Conservation (phyloP, 768 basidiomycete species). For the Kwoniella dejecticola region DNA sequence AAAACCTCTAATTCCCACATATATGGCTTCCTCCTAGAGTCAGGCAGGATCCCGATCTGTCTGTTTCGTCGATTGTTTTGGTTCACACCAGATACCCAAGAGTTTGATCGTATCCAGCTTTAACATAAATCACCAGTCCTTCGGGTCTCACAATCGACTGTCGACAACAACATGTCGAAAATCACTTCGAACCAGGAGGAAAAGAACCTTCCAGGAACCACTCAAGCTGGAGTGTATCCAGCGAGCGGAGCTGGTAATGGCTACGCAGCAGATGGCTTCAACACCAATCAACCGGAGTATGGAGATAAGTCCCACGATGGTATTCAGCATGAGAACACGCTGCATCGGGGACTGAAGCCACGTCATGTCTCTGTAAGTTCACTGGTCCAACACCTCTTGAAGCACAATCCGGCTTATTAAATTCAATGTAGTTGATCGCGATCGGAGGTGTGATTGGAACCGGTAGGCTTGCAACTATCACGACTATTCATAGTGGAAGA, state of each 20-base stretch:
- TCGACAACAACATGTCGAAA: constrained; percentile 22
- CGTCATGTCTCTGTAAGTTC: constrained; percentile 16
- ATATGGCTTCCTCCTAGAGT: too few relatives aligned
- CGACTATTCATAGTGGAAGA: not conserved
- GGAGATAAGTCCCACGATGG: not conserved
- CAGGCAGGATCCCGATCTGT: too few relatives aligned
- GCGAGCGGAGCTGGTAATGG: not conserved
- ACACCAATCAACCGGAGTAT: not conserved
- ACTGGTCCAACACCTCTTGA: not conserved
- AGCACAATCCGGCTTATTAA: not conserved
- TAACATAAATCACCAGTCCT: too few relatives aligned
- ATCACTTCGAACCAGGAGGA: constrained; percentile 13
- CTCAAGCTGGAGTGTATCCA: not conserved
- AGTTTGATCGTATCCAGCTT: too few relatives aligned
- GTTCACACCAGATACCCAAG: too few relatives aligned
- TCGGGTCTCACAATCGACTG: constrained; percentile 6
- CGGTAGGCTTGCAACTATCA: not conserved
- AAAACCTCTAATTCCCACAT: too few relatives aligned
- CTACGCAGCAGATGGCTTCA: not conserved
- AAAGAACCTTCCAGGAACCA: constrained; percentile 3
- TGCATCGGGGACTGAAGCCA: constrained; percentile 18
- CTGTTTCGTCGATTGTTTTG: too few relatives aligned
- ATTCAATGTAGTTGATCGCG: constrained; percentile 8
- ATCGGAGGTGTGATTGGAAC: constrained; percentile 20
- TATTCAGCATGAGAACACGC: not conserved